Percentiles rank a stretch among this genome's conserved stretches.
phyloP scores from a whole-genome alignment of 2,329 filamentous ascomycete species.

The Chaetomiaceae sp. region DNA sequence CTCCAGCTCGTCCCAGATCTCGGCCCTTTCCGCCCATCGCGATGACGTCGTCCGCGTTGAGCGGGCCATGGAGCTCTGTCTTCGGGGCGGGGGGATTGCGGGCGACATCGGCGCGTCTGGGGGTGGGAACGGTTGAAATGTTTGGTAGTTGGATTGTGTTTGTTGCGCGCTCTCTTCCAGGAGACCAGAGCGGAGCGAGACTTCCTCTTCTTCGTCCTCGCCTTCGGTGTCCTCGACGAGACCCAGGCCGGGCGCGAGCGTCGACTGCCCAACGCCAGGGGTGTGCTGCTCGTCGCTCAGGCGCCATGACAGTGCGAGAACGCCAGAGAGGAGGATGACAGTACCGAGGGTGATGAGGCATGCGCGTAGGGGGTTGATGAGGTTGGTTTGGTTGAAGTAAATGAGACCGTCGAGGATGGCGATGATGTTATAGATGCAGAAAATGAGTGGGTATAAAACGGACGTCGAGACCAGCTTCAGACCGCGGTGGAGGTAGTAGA shows the following conservation, averaged over 20 bases:
- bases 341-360: conserved; percentile 82
- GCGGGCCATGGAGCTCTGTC: conserved; percentile 17
- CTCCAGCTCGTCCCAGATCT: conserved; percentile 85
- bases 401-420: conserved; percentile 95
- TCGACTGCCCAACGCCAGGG: conserved; percentile 57
- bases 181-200: conserved; percentile 44
- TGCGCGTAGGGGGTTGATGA: conserved; percentile 69
- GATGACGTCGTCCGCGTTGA: conserved; percentile 32
- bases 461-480: conserved; percentile 93
- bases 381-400: conserved; percentile 85
- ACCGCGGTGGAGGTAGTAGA: conserved; percentile 92
- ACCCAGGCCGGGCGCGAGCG: conserved; percentile 75
- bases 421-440: conserved; percentile 98
- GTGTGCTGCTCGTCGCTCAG: conserved; percentile 69
- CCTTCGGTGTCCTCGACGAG: conserved; percentile 64
- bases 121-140: conserved; percentile 38
- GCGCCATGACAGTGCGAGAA: conserved; percentile 89
- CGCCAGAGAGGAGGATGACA: conserved; percentile 75
- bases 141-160: conserved; percentile 37
- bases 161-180: conserved; percentile 28
- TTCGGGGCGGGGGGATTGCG: conserved; percentile 35
- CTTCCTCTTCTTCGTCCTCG: conserved; percentile 57
- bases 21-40: conserved; percentile 61
- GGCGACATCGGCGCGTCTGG: conserved; percentile 28
- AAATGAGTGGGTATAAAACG: conserved; percentile 92